Percentiles rank a stretch among this genome's conserved stretches.
phyloP scores from a whole-genome alignment of 345 rosid species.

The Psidium guajava region DNA sequence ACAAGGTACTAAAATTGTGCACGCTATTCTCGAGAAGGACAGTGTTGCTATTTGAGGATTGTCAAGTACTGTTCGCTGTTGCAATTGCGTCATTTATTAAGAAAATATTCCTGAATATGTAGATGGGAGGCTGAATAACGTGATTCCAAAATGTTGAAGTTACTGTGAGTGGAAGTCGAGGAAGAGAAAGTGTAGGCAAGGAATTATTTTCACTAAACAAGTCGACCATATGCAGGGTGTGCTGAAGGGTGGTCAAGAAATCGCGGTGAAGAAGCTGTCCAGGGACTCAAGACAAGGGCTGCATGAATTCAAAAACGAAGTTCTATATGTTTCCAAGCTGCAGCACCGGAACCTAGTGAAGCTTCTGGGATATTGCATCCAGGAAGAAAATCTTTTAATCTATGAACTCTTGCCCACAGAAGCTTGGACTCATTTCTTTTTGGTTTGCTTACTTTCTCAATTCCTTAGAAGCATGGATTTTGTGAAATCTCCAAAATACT shows the following conservation, averaged over 20 bases:
- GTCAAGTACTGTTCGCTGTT: background rate
- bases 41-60: background rate
- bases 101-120: background rate
- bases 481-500: background rate
- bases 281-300: constrained; percentile 1
- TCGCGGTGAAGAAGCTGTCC: constrained; percentile 9
- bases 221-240: background rate
- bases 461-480: background rate
- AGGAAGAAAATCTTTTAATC: constrained; percentile 24
- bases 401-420: constrained; percentile 37
- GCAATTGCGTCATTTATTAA: background rate
- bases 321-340: constrained; percentile 15
- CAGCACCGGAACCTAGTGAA: constrained; percentile 34
- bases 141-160: background rate
- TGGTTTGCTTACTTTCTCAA: constrained; percentile 8
- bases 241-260: constrained; percentile 9
- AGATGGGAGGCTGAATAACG: background rate
- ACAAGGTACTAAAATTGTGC: background rate
- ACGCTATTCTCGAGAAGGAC: background rate
- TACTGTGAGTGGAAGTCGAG: background rate
- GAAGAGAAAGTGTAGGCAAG: background rate
- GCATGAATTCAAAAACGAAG: constrained; percentile 4
- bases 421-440: constrained; percentile 33
- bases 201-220: background rate
- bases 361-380: constrained; percentile 25